Evolutionary conservation across 441 rosid species (phyloP).

Genomic region (Erodium trifolium): DNA sequence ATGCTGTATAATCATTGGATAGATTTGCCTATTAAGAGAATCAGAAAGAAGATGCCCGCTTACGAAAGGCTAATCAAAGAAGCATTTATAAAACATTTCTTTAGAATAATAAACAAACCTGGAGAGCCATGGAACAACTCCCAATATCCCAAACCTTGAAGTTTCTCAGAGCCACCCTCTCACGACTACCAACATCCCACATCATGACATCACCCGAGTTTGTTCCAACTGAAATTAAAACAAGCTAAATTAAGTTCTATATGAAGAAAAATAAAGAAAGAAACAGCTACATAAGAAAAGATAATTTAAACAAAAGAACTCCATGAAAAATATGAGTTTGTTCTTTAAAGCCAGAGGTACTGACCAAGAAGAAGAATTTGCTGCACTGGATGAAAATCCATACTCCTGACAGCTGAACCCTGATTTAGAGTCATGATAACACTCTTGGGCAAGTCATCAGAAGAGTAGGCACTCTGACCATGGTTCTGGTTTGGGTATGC

Average conservation of each 20-base stretch:
- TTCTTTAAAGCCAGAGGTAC: conserved; percentile 15
- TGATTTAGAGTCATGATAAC: conserved; percentile 46
- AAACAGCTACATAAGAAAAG: neutral
- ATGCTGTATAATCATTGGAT: conserved; percentile 44
- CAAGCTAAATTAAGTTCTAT: neutral
- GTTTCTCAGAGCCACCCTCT: conserved; percentile 46
- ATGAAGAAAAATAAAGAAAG: conserved; percentile 9
- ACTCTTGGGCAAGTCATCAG: conserved; percentile 69
- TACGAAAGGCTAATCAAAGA: conserved; percentile 8
- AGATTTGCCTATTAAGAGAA: conserved; percentile 42
- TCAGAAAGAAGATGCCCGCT: conserved; percentile 17
- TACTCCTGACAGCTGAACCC: conserved; percentile 66
- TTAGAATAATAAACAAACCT: conserved; percentile 37
- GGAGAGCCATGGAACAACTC: conserved; percentile 43
- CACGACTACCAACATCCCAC: conserved; percentile 70
- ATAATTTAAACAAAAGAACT: neutral
- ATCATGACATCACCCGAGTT: conserved; percentile 55
- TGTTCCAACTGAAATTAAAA: conserved; percentile 63
- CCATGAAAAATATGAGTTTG: conserved; percentile 8
- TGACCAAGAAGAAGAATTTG: conserved; percentile 68
- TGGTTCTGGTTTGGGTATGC: conserved; percentile 32
- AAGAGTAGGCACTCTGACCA: conserved; percentile 62
- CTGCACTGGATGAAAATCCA: conserved; percentile 75
- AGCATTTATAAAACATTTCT: conserved; percentile 11
- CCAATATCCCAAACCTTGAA: conserved; percentile 66